Conservation (phyloP, 768 basidiomycete species). For the Leucocoprinus sp. region DNA sequence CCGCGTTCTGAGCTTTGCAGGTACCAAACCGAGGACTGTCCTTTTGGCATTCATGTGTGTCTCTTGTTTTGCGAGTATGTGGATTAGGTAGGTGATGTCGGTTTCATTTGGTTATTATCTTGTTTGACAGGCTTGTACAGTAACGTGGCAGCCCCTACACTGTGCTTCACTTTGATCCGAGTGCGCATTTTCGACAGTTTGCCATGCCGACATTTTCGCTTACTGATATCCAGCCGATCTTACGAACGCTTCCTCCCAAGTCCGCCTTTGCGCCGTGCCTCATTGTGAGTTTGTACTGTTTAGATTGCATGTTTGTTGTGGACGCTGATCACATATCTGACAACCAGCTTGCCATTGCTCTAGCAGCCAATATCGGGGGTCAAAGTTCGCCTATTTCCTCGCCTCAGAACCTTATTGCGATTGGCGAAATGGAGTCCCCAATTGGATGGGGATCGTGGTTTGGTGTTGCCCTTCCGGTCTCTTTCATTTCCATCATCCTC, state of each 20-base stretch:
- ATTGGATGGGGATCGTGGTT: constrained; percentile 94
- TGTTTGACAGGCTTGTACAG: constrained; percentile 27
- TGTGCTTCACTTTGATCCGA: constrained; percentile 93
- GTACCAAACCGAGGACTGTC: constrained; percentile 78
- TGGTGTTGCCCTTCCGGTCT: constrained; percentile 86
- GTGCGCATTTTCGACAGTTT: constrained; percentile 38
- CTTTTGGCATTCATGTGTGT: constrained; percentile 93
- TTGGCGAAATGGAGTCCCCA: constrained; percentile 76
- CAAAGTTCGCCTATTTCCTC: constrained; percentile 97
- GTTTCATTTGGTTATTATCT: background rate
- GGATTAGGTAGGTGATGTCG: constrained; percentile 67
- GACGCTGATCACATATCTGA: no score
- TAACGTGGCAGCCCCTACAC: constrained; percentile 95
- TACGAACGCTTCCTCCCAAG: constrained; percentile 81
- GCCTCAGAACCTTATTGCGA: constrained; percentile 93
- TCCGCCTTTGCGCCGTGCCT: constrained; percentile 85
- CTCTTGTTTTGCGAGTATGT: constrained; percentile 98
- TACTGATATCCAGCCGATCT: constrained; percentile 61
- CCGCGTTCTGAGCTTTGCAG: constrained; percentile 82
- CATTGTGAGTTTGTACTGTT: constrained; percentile 51
- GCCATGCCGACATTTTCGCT: background rate
- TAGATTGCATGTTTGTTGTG: background rate
- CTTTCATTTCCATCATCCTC: constrained; percentile 72
- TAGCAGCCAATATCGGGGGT: constrained; percentile 98
- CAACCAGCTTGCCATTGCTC: constrained; percentile 81